These are phyloP conservation scores for Dichomitus squalens DNA, from an alignment of 1,284 basidiomycete species.

Conservation along the genomic window DNA sequence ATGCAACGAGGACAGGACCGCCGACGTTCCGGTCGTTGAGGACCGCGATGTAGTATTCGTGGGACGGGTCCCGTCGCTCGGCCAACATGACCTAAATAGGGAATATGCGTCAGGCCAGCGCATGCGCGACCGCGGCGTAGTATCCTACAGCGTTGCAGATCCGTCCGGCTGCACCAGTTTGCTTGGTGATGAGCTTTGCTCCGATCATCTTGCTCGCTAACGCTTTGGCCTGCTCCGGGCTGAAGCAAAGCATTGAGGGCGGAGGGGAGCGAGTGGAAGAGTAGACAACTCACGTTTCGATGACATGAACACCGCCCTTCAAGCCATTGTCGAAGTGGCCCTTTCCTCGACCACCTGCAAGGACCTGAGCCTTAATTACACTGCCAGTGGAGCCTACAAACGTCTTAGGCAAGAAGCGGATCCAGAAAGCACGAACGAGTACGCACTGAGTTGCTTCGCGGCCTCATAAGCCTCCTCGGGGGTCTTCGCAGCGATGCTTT, in stretches of 20 bases:
- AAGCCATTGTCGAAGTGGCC: constrained; percentile 97
- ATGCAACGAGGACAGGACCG: constrained; percentile 92
- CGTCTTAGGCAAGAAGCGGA: background rate
- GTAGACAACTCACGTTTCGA: constrained; percentile 69
- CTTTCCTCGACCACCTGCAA: constrained; percentile 98
- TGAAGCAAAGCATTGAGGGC: constrained; percentile 33
- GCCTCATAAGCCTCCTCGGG: constrained; percentile 90
- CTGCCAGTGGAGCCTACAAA: constrained; percentile 65
- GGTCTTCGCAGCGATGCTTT: constrained; percentile 85
- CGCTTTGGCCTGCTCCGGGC: constrained; percentile 88
- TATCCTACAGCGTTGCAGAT: constrained; percentile 88
- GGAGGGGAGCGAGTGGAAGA: background rate
- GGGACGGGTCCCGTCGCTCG: constrained; percentile 89
- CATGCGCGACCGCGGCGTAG: background rate
- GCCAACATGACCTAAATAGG: constrained; percentile 91
- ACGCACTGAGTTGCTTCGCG: constrained; percentile 83
- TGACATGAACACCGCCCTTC: constrained; percentile 96
- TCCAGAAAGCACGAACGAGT: background rate
- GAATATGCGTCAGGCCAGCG: background rate
- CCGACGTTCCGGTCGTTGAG: constrained; percentile 93
- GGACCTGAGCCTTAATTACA: constrained; percentile 98
- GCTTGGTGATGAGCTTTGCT: constrained; percentile 96
- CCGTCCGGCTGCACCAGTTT: constrained; percentile 92
- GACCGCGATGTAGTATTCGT: constrained; percentile 98
- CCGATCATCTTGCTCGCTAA: constrained; percentile 94